A percentile compares a stretch with the other conserved stretches of the same genome.
Conservation (phyloP, 78 protist species). For the Guillardia theta region DNA sequence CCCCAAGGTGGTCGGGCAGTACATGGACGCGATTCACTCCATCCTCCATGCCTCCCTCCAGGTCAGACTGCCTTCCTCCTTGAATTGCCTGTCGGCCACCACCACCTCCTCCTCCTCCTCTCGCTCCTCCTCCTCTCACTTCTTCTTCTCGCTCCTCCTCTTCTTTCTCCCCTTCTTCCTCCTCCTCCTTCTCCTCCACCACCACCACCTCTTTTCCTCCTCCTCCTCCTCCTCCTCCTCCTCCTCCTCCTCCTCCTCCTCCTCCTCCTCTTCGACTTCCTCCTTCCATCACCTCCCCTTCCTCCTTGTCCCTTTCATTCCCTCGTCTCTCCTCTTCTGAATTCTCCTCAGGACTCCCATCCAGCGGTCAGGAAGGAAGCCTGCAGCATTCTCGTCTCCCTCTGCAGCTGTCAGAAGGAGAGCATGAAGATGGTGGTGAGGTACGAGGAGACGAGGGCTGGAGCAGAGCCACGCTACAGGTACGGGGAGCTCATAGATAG, state of each 20-base stretch:
- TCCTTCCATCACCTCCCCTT: background rate
- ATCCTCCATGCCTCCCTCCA: background rate
- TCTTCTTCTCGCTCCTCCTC: background rate
- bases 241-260: background rate
- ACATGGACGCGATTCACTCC: background rate
- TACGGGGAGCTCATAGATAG: background rate
- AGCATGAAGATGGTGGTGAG: background rate
- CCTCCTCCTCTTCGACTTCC: background rate
- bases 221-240: background rate
- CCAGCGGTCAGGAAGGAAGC: background rate
- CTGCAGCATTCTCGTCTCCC: background rate
- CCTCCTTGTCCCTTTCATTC: no score
- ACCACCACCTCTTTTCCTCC: background rate
- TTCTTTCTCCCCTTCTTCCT: background rate
- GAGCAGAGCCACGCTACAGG: background rate
- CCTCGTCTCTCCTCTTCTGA: no score
- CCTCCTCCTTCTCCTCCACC: background rate
- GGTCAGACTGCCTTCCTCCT: no score
- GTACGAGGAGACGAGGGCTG: background rate
- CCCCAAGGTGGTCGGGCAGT: background rate
- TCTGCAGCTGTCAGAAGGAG: background rate
- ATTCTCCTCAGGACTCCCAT: background rate
- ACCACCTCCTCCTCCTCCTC: no score
- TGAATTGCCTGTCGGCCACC: no score
- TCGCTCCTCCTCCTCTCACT: background rate